phyloP scores from a whole-genome alignment of 768 basidiomycete species.

The Plicaturopsis crispa region DNA sequence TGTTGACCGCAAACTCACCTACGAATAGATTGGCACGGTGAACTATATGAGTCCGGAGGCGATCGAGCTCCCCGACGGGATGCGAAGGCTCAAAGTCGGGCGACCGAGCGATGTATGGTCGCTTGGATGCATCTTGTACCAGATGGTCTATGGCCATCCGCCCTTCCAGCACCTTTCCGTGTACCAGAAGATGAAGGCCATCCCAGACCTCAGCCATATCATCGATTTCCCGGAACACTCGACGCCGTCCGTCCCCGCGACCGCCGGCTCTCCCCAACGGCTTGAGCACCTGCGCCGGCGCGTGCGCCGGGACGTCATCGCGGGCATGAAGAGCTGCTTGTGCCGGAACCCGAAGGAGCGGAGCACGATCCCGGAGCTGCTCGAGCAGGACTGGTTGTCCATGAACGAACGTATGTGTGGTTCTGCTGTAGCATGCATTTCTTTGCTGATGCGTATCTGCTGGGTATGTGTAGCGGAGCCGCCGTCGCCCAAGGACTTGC shows the following conservation, averaged over 20 bases:
- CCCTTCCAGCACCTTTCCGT: conserved; percentile 85
- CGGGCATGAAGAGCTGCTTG: conserved; percentile 77
- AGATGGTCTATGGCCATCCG: conserved; percentile 94
- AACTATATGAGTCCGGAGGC: conserved; percentile 99
- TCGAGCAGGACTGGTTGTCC: conserved; percentile 75
- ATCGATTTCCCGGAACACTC: conserved; percentile 82
- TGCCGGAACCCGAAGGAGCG: conserved; percentile 74
- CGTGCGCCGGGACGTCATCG: conserved; percentile 74
- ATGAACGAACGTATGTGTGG: conserved; percentile 46
- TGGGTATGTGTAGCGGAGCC: conserved; percentile 17
- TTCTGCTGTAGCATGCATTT: conserved; percentile 3
- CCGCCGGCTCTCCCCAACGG: conserved; percentile 38
- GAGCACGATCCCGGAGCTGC: conserved; percentile 79
- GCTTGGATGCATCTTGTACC: conserved; percentile 94
- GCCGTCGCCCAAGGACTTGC: conserved; percentile 23
- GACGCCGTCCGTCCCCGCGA: conserved; percentile 39
- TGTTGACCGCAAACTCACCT: no score
- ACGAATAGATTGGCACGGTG: conserved; percentile 87
- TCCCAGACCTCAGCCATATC: conserved; percentile 66
- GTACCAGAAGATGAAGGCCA: conserved; percentile 89
- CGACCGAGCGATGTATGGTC: conserved; percentile 98
- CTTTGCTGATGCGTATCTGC: conserved; percentile 17
- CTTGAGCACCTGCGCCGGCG: conserved; percentile 62
- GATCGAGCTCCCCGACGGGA: conserved; percentile 81
- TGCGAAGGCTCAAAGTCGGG: conserved; percentile 88